Conservation (phyloP, 2,329 filamentous ascomycete genomes). For the Bipolaris cookei region DNA sequence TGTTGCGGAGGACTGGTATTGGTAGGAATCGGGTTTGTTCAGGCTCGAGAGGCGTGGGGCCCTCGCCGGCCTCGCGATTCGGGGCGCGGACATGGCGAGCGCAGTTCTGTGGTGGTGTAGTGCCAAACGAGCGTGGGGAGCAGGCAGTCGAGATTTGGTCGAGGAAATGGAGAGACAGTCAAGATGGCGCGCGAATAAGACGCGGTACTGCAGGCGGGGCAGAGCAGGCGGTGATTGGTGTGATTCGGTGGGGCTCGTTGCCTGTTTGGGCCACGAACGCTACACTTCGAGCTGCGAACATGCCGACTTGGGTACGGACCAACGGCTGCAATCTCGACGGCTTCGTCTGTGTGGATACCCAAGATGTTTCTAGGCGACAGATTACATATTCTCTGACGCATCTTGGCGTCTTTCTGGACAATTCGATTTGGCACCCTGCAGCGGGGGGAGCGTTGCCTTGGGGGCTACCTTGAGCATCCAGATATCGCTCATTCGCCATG, state of each 20-base stretch:
- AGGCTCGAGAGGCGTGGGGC: slow-evolving; percentile 36
- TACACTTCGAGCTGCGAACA: slow-evolving; percentile 19
- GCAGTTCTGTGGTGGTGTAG: not conserved
- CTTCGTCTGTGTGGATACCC: not conserved
- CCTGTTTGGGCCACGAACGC: slow-evolving; percentile 3
- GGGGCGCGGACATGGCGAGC: slow-evolving; percentile 28
- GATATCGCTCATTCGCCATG: no score
- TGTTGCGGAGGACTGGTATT: slow-evolving; percentile 28
- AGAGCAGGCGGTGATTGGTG: slow-evolving; percentile 8
- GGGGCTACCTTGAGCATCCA: no score
- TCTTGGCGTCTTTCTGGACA: not conserved
- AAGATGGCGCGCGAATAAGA: slow-evolving; percentile 21
- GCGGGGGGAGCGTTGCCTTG: no score
- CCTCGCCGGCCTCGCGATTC: slow-evolving; percentile 23
- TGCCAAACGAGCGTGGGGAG: slow-evolving; percentile 1
- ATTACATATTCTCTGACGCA: no score
- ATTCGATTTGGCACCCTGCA: no score
- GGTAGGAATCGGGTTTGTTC: slow-evolving; percentile 24
- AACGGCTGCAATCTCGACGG: not conserved
- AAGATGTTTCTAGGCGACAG: not conserved
- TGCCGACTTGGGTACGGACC: not conserved
- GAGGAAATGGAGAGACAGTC: slow-evolving; percentile 11
- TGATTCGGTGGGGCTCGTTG: not conserved
- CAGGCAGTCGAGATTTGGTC: slow-evolving; percentile 11
- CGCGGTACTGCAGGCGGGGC: slow-evolving; percentile 20